Base-by-base conservation (phyloP, 768 basidiomycete species). In the Mycena belliarum region DNA sequence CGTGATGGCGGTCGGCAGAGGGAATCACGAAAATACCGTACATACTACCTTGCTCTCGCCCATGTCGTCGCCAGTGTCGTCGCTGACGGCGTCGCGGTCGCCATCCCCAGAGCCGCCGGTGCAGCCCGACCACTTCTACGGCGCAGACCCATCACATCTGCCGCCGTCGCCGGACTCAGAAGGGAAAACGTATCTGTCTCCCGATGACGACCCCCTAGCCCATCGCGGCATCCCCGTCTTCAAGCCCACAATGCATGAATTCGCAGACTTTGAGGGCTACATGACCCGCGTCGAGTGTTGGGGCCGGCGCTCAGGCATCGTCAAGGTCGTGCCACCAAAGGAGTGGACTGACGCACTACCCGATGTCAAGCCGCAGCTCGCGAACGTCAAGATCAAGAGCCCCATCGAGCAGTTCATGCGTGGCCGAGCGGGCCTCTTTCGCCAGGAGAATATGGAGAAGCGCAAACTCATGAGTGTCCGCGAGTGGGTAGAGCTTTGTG, bases 141-240 rank as follows among this genome's bases (percentile, higher is more conserved):
- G 85, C 33, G 72, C 79, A 38, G 83, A 85, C 23, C 74, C 76
- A 15, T 63, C 45, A 65, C 83, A 65, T 70, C 73, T 65, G 0
- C 82, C 83, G 2, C 84, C 82, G 9, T 89, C 88, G 8, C 87
- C 88, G 11, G 70, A 79, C 59, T 86, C 86, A 2, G 81, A 84
- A 60, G 83, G 82, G 26, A 80, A 80, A 60, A 75, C 79, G 35
- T 90, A 86, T 84, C 76, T 92, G 32, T 82, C 85, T 63, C 92
- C 92, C n/a, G 78, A 79, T 26, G 89, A 92, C 66, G 92, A 93
- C 76, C 89, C 85, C 24, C 68, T 86, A 26, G 91, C 91, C 0
- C 83, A 87, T 65, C 88, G 91, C 47, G 97, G 96, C 35, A 96
- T 98, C 44, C 97, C 96, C 6, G 94, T 99, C 12, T 99, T 99